phyloP scores from a whole-genome alignment of 2,329 filamentous ascomycete genomes.

The Fusarium fujikuroi region DNA sequence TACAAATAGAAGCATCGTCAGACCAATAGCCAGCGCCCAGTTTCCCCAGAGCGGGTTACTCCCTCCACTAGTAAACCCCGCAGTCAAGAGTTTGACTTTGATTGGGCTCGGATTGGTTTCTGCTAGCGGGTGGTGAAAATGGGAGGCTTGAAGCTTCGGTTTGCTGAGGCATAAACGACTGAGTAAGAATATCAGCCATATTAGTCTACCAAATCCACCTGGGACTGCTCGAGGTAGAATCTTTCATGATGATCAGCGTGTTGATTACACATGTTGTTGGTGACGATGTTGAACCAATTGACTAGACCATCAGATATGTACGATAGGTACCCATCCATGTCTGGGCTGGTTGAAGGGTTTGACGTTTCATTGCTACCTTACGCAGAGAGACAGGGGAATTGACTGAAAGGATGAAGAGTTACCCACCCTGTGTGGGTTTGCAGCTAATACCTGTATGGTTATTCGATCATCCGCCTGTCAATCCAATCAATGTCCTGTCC shows the following conservation, averaged over 20 bases:
- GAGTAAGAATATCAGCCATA: constrained; percentile 17
- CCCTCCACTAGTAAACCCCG: constrained; percentile 37
- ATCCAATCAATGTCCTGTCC: constrained; percentile 1
- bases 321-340: constrained; percentile 4
- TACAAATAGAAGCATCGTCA: constrained; percentile 38
- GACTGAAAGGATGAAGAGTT: constrained; percentile 1
- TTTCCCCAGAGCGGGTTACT: constrained; percentile 34
- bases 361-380: neutral
- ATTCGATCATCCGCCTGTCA: constrained; percentile 19
- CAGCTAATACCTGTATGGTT: neutral
- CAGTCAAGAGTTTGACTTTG: constrained; percentile 37
- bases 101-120: constrained; percentile 3
- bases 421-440: constrained; percentile 25
- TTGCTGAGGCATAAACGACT: constrained; percentile 32
- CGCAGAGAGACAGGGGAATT: neutral
- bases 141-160: neutral
- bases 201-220: constrained; percentile 32
- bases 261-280: neutral
- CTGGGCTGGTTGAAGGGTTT: constrained; percentile 8
- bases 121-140: constrained; percentile 14
- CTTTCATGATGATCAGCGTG: constrained; percentile 32
- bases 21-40: constrained; percentile 39
- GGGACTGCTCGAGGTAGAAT: neutral
- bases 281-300: constrained; percentile 2
- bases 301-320: neutral